Evolutionary conservation across 768 basidiomycete species (phyloP), one percentile per base, ranked within the genome.

Genomic region (Amanita exitialis): DNA sequence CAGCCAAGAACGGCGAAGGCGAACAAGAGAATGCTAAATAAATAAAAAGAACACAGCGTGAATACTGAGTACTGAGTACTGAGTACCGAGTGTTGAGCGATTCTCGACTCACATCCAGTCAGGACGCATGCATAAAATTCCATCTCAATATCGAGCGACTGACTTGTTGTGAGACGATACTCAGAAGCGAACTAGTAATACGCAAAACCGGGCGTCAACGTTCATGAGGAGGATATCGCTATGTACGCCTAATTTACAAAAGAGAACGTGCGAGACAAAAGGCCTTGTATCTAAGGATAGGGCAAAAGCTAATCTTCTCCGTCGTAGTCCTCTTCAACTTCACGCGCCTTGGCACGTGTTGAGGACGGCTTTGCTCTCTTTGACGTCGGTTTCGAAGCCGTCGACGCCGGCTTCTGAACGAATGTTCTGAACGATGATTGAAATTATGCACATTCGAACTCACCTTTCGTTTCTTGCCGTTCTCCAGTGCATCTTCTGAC

Each of bases 391-490:
- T 78, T 80, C 8, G 70, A 56, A 10, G 68, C 52, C 53, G 71
- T 75, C 38, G 73, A 63, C 18, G 63, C 63, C 3, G 74, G 67
- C 51, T 70, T 71, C 75, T 78, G 54, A 20, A 7, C 9, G 7
- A 21, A 18, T 25, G 4, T 3, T 12, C 9, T 25, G 41, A 16
- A 46, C n/a, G 12, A 20, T 6, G 12, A 15, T 7, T 18, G 8
- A 27, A 25, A 23, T 16, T 4, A 10, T 3, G 32, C 21, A 27
- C 6, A 35, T 43, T 10, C 3, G 15, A 56, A 67, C 18, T 58
- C 21, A 81, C 85, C 80, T 87, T 85, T 67, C 83, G 81, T 68
- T 89, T 90, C 71, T 81, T 86, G 59, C 65, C 67, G 50, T 61
- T 61, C 1, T 71, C 70, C 9, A 78, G 76, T 12, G 73, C 76